A percentile compares a stretch with the other conserved stretches of the same genome.
Conservation (phyloP, 345 rosid species). For the Ceriops zippeliana region DNA sequence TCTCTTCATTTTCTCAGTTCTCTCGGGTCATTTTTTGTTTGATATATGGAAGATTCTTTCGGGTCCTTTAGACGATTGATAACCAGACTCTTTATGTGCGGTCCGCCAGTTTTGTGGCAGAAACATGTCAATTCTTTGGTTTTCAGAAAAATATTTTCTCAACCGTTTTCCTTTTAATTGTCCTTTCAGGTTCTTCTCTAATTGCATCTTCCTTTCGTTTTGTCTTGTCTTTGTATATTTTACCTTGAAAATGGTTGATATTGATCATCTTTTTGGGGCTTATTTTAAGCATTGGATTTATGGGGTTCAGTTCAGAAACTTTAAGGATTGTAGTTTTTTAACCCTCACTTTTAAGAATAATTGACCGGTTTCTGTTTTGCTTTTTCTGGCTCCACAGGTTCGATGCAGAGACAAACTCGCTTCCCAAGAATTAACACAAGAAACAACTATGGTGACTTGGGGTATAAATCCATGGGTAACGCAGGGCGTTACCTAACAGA, state of each 20-base stretch:
- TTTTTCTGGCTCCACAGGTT: conserved; percentile 39
- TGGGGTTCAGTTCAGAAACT: not conserved
- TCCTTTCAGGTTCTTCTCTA: not conserved
- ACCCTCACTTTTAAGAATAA: not conserved
- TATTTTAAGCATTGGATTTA: conserved; percentile 1
- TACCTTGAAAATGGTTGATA: not conserved
- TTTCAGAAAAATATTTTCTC: not conserved
- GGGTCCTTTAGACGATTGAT: not conserved
- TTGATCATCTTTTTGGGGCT: not conserved
- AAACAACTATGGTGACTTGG: conserved; percentile 90
- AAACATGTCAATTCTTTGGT: not conserved
- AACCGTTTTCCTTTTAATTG: not conserved
- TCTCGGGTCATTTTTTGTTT: not conserved
- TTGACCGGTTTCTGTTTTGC: not conserved
- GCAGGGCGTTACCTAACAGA: conserved; percentile 74
- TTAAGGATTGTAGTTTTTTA: not conserved
- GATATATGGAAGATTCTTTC: not conserved
- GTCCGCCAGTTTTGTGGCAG: not conserved
- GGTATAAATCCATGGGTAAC: conserved; percentile 61
- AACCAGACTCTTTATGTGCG: not conserved
- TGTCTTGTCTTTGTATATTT: not conserved
- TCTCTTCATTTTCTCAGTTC: not conserved
- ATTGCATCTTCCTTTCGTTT: not conserved
- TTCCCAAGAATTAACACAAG: conserved; percentile 47
- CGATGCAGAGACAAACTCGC: conserved; percentile 62